phyloP scores from a whole-genome alignment of 2,329 filamentous ascomycete genomes.

The Phoma herbarum region DNA sequence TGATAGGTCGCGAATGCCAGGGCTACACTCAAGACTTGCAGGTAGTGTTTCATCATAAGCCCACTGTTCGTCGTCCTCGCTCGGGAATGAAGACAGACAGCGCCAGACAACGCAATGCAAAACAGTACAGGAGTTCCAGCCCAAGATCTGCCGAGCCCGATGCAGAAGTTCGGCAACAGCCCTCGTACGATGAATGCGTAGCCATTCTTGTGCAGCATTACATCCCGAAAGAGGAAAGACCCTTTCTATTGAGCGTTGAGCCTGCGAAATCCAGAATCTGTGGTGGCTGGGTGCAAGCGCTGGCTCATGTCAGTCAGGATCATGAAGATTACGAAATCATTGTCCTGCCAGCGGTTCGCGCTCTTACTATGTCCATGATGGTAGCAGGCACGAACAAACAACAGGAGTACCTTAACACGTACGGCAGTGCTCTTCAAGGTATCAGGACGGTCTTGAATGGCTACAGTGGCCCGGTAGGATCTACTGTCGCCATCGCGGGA shows the following conservation, averaged over 20 bases:
- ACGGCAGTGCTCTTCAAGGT: constrained; percentile 11
- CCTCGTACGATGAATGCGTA: constrained; percentile 10
- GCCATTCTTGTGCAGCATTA: constrained; percentile 10
- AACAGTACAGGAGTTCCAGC: neutral
- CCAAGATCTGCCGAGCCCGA: too few relatives aligned
- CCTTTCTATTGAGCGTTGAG: constrained; percentile 6
- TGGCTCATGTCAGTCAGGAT: constrained; percentile 11
- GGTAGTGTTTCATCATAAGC: constrained; percentile 9
- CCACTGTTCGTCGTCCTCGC: neutral
- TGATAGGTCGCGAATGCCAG: constrained; percentile 6
- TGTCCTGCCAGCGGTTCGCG: constrained; percentile 9
- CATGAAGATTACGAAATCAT: constrained; percentile 3
- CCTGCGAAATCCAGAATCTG: constrained; percentile 16
- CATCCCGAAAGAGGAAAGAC: constrained; percentile 14
- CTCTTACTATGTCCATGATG: constrained; percentile 11
- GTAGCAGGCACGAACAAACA: neutral
- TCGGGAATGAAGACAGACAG: neutral
- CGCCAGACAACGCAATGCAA: neutral
- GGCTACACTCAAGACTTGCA: constrained; percentile 10
- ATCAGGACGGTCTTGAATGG: constrained; percentile 4
- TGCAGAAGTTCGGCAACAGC: neutral
- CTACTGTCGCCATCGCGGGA: constrained; percentile 11
- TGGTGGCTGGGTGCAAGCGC: constrained; percentile 16
- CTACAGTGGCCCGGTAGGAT: neutral
- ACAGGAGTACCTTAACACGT: constrained; percentile 11